phyloP scores from a whole-genome alignment of 345 rosid genomes.

The Eucalyptus sp. region DNA sequence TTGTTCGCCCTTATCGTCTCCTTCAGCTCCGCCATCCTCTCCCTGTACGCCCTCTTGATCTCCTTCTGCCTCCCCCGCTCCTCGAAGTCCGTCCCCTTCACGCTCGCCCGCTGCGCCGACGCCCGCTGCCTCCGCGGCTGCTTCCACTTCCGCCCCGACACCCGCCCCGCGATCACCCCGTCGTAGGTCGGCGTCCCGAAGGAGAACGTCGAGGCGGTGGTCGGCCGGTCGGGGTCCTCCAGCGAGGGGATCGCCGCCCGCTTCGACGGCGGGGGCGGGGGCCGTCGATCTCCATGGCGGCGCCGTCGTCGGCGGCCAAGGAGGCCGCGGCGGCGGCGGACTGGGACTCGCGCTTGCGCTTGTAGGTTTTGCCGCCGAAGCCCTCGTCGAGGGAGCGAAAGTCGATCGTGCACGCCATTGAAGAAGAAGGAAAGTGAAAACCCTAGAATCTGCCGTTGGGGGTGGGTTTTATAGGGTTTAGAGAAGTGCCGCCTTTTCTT shows the following conservation, averaged over 20 bases:
- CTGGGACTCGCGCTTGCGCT: slow-evolving; percentile 54
- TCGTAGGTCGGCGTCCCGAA: slow-evolving; percentile 65
- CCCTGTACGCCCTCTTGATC: slow-evolving; percentile 70
- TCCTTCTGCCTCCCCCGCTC: slow-evolving; percentile 60
- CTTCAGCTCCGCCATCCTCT: slow-evolving; percentile 66
- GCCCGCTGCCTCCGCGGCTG: slow-evolving; percentile 53
- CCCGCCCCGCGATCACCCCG: slow-evolving; percentile 92
- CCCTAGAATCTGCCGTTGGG: background rate
- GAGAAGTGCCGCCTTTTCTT: background rate
- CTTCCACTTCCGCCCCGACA: slow-evolving; percentile 84
- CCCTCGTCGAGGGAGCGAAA: slow-evolving; percentile 85
- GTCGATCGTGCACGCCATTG: slow-evolving; percentile 88
- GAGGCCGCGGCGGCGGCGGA: background rate
- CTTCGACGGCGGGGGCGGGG: slow-evolving; percentile 36
- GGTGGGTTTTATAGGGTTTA: background rate
- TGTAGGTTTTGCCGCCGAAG: slow-evolving; percentile 90
- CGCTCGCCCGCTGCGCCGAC: slow-evolving; percentile 58
- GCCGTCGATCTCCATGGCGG: slow-evolving; percentile 58
- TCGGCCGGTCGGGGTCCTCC: slow-evolving; percentile 62
- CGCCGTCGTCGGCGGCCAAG: background rate
- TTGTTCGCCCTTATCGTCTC: slow-evolving; percentile 76
- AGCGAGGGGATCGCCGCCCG: slow-evolving; percentile 63
- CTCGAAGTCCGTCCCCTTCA: slow-evolving; percentile 37
- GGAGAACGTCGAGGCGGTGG: background rate
- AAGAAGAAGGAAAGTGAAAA: background rate